Evolutionary conservation across 164 flowering plant genomes (phyloP), one percentile per base, ranked within the genome.

Genomic region (Hamamelis virginiana): DNA sequence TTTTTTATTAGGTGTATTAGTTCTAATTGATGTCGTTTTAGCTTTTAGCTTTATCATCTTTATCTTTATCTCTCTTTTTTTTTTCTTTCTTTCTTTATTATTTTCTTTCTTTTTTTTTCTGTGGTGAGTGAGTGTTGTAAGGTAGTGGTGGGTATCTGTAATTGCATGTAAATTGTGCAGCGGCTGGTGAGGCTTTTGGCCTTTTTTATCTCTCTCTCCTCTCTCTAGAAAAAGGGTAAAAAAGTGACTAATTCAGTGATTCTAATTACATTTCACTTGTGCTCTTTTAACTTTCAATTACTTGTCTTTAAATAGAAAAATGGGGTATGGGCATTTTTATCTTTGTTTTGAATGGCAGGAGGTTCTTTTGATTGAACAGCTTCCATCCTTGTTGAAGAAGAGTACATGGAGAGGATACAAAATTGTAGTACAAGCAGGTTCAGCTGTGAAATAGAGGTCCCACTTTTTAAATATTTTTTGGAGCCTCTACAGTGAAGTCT

Each of bases 121-220:
- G 38, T 58, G 43, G 55, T 47, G 19, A 33, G 59, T 61, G 74
- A 33, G 18, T 11, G 55, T 64, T 45, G 64, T n/a, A 56, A 45
- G 9, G 15, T 16, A 8, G 16, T 43, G 15, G 67, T 28, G 60
- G 43, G 73, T 69, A 67, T 63, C 66, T 78, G 78, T 78, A 78
- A 78, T 78, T 75, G 55, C 67, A 78, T 78, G 78, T 78, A 72
- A 60, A 72, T 78, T 75, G 63, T 68, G 71, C 70, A 67, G 57
- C 69, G 58, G 65, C 53, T 69, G 23, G 26, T 19, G n/a, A 61
- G 67, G 75, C 66, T 25, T 45, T 70, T 64, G 13, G 52, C n/a
- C 25, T 15, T 26, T 18, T 59, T 15, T 43, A 50, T 16, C 33
- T 26, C 22, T 9, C 16, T 21, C 50, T 66, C 48, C 22, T 9